Conservation (phyloP, 805 yeast genomes). For the Wickerhamiella lipophila region DNA sequence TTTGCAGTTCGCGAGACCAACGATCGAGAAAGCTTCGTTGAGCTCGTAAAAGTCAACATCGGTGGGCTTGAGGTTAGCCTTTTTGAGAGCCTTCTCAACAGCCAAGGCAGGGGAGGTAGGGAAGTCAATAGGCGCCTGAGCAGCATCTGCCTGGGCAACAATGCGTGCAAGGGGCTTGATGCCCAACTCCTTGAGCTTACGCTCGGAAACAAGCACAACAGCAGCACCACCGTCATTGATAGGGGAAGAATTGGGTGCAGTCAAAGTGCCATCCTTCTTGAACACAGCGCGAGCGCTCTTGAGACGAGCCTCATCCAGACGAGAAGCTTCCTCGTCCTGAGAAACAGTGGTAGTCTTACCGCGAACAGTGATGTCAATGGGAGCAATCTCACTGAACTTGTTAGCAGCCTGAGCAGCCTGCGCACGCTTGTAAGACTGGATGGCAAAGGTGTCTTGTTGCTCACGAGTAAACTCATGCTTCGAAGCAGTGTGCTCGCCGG, state of each 20-base stretch:
- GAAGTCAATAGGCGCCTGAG: slow-evolving; percentile 86
- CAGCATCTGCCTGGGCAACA: slow-evolving; percentile 97
- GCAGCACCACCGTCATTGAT: slow-evolving; percentile 98
- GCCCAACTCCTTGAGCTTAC: slow-evolving; percentile 71
- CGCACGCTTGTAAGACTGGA: slow-evolving; percentile 75
- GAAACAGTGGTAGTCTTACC: slow-evolving; percentile 63
- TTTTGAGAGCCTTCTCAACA: slow-evolving; percentile 88
- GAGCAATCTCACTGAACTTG: slow-evolving; percentile 77
- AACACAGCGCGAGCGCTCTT: slow-evolving; percentile 85
- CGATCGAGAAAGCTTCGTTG: slow-evolving; percentile 96
- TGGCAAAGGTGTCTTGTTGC: slow-evolving; percentile 80
- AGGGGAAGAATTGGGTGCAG: slow-evolving; percentile 95
- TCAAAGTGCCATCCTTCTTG: slow-evolving; percentile 90
- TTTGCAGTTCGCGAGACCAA: slow-evolving; percentile 80
- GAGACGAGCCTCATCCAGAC: slow-evolving; percentile 65
- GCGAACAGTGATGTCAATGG: slow-evolving; percentile 77
- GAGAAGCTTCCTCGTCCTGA: slow-evolving; percentile 72
- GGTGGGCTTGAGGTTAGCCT: slow-evolving; percentile 51
- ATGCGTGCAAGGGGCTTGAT: slow-evolving; percentile 83
- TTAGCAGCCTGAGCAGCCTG: slow-evolving; percentile 67
- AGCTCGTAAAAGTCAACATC: slow-evolving; percentile 86
- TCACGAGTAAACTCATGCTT: slow-evolving; percentile 70
- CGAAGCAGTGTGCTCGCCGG: slow-evolving; percentile 91
- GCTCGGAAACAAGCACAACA: slow-evolving; percentile 70
- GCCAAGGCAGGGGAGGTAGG: slow-evolving; percentile 94